Base-by-base conservation (phyloP, 2,329 filamentous ascomycete species). In the Fusarium sp. region DNA sequence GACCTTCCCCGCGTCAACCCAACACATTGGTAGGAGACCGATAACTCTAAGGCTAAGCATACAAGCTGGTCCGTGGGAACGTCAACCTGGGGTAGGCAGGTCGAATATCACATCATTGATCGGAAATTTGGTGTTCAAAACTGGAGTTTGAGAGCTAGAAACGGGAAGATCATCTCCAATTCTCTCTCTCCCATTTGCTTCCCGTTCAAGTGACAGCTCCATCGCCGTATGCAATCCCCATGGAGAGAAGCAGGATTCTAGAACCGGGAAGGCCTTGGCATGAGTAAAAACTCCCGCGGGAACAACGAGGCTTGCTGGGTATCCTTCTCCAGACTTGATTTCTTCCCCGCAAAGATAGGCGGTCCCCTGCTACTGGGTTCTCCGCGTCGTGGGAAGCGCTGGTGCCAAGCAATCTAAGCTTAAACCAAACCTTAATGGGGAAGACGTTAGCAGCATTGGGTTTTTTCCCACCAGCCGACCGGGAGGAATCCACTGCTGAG, bases 251-350 rank as follows among this genome's bases (percentile, higher is more conserved):
- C 17, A n/a, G 35, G n/a, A 17, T n/a, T 43, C 20, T 22, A 43
- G 40, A 54, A 47, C 50, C 40, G 40, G 40, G 41, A 54, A 47
- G 41, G 30, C n/a, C 50, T 54, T 54, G 50, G 50, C 40, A 47
- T 47, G 10, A 30, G 27, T 1, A 33, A 1, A 1, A 15, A n/a
- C 40, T 53, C 40, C 40, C 50, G 40, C 50, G 50, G 50, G 50
- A 50, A 37, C 46, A 37, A 25, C 15, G 23, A 30, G 20, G 17
- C 20, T 37, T 17, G 13, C 35, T 50, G 35, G 17, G 33, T 27
- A 27, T 17, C 19, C 40, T 27, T 35, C 20, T 27, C 50, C 50
- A 53, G 40, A n/a, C 19, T 46, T 22, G 14, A 7, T 14, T 13
- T 27, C 20, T 25, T 17, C 47, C 47, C 47, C 47, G 47, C 47